These are phyloP conservation scores for Jacaranda mimosifolia DNA, from an alignment of 257 asterid genomes.

Conservation along the genomic window DNA sequence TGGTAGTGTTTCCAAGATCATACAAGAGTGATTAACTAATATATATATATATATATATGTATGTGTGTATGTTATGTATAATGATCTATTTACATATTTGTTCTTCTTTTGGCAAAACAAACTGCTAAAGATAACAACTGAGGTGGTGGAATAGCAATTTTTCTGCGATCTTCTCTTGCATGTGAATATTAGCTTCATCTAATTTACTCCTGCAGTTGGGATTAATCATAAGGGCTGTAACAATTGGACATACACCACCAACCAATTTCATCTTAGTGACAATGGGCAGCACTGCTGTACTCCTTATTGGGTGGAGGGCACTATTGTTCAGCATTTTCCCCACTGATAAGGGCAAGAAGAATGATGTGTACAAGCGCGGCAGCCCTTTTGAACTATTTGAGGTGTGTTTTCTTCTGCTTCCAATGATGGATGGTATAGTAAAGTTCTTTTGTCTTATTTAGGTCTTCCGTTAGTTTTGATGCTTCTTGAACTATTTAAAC, in stretches of 20 bases:
- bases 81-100: neutral
- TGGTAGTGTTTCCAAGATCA: neutral
- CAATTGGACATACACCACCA: slow-evolving; percentile 78
- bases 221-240: slow-evolving; percentile 60
- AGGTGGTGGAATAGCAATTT: neutral
- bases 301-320: slow-evolving; percentile 90
- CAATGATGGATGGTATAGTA: neutral
- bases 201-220: slow-evolving; percentile 67
- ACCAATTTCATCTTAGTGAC: slow-evolving; percentile 74
- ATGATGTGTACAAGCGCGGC: slow-evolving; percentile 77
- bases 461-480: neutral
- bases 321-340: slow-evolving; percentile 63
- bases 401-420: slow-evolving; percentile 40
- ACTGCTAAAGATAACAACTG: neutral
- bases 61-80: neutral
- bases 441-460: neutral
- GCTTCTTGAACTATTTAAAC: neutral
- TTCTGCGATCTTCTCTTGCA: too few relatives aligned
- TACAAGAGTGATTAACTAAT: neutral
- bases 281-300: slow-evolving; percentile 88
- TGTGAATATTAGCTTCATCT: slow-evolving; percentile 11
- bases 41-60: too few relatives aligned
- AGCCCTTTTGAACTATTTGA: slow-evolving; percentile 85
- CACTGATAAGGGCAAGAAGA: slow-evolving; percentile 54
- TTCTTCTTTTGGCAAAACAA: neutral